Conservation (phyloP, 768 basidiomycete genomes). For the Boletellus emodensis region DNA sequence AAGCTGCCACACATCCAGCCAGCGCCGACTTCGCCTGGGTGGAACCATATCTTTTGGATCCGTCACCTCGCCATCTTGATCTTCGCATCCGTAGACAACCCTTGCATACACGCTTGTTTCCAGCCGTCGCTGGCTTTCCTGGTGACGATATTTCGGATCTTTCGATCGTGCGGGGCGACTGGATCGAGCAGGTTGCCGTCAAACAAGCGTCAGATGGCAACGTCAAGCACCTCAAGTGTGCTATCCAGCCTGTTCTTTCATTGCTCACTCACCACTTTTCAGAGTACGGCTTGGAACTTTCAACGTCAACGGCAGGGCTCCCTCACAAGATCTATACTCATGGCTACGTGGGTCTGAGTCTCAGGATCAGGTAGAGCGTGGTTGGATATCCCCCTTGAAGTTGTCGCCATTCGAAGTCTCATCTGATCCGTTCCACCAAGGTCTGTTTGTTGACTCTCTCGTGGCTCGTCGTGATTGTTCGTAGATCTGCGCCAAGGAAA, state of each 20-base stretch:
- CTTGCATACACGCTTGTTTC: conserved; percentile 52
- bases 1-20: conserved; percentile 9
- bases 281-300: conserved; percentile 76
- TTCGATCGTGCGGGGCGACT: conserved; percentile 56
- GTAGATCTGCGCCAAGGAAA: conserved; percentile 9
- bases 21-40: conserved; percentile 20
- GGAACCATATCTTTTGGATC: conserved; percentile 8
- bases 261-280: neutral
- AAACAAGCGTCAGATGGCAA: conserved; percentile 24
- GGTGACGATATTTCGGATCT: conserved; percentile 61
- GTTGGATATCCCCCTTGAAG: conserved; percentile 34
- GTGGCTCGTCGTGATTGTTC: neutral
- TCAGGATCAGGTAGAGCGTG: neutral
- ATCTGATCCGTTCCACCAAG: conserved; percentile 19
- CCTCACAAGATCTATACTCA: conserved; percentile 64
- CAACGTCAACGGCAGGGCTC: conserved; percentile 77
- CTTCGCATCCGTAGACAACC: conserved; percentile 48
- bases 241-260: neutral
- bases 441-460: conserved; percentile 12
- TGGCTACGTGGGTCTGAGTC: conserved; percentile 48
- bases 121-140: conserved; percentile 56
- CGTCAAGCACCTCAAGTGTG: conserved; percentile 25
- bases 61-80: conserved; percentile 34
- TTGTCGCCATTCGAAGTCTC: conserved; percentile 34
- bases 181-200: conserved; percentile 49